Evolutionary conservation across 768 basidiomycete genomes (phyloP).

Genomic region (Tephrocybe sp.): DNA sequence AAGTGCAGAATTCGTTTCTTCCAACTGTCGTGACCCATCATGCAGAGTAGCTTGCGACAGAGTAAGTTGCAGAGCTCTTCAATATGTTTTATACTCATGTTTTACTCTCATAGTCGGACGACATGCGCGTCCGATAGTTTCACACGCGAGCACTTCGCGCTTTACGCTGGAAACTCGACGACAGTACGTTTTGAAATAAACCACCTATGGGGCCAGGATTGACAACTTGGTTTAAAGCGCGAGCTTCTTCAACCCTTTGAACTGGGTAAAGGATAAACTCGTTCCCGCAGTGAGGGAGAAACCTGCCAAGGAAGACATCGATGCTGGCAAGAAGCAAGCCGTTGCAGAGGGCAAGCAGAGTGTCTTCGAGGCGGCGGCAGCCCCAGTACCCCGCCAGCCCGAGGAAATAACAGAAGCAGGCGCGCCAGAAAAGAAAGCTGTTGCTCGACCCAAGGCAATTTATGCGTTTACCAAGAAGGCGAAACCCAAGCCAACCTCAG

Average conservation of each 20-base stretch:
- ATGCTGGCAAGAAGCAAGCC: slow-evolving; percentile 44
- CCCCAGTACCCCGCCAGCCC: slow-evolving; percentile 9
- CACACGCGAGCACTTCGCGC: slow-evolving; percentile 19
- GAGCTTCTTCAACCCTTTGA: slow-evolving; percentile 57
- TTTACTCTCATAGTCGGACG: slow-evolving; percentile 8
- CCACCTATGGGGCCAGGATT: slow-evolving; percentile 3
- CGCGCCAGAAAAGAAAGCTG: not conserved
- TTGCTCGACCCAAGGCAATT: not conserved
- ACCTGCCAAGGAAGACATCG: slow-evolving; percentile 43
- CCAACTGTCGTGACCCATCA: slow-evolving; percentile 11
- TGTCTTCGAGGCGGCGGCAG: slow-evolving; percentile 46
- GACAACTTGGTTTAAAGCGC: slow-evolving; percentile 26
- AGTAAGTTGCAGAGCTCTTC: slow-evolving; percentile 23
- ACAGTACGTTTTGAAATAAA: slow-evolving; percentile 33
- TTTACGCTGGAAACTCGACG: slow-evolving; percentile 40
- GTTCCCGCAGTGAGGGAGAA: slow-evolving; percentile 47
- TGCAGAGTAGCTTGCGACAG: slow-evolving; percentile 23
- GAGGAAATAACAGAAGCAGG: not conserved
- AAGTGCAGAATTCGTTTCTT: slow-evolving; percentile 9
- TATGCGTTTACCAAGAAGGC: slow-evolving; percentile 17
- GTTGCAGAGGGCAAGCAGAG: slow-evolving; percentile 43
- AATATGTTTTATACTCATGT: not conserved
- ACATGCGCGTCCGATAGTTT: slow-evolving; percentile 3
- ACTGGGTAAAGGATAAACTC: slow-evolving; percentile 65
- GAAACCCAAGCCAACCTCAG: slow-evolving; percentile 29